Evolutionary conservation across 2,329 filamentous ascomycete species (phyloP).

Genomic region (Xylaria sp.): DNA sequence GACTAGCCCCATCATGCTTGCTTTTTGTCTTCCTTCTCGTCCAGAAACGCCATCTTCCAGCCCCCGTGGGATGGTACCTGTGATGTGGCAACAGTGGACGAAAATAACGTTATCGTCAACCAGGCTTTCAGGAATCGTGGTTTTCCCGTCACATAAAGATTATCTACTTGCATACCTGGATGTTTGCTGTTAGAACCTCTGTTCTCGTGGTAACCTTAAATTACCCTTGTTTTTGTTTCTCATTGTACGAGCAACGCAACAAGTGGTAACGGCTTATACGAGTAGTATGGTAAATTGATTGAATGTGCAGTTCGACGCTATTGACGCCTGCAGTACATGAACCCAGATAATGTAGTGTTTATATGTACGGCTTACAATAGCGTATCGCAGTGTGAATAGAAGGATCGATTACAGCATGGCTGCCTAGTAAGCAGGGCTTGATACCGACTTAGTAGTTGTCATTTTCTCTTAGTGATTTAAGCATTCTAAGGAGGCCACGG

Average conservation of each 20-base stretch:
- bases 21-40: conserved; percentile 22
- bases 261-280: background rate
- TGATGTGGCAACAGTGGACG: conserved; percentile 7
- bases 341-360: background rate
- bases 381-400: background rate
- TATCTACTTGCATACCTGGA: conserved; percentile 17
- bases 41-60: conserved; percentile 8
- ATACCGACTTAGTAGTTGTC: too few species aligned
- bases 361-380: background rate
- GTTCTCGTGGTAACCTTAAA: background rate
- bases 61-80: background rate
- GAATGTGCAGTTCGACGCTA: background rate
- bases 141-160: conserved; percentile 11
- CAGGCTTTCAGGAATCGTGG: conserved; percentile 1
- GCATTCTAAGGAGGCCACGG: background rate
- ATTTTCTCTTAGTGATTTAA: background rate
- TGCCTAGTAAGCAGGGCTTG: conserved; percentile 4
- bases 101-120: conserved; percentile 11
- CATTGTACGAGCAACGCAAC: background rate
- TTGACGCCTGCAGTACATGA: background rate
- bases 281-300: background rate
- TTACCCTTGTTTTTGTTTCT: background rate
- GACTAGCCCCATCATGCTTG: background rate
- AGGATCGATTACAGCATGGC: background rate
- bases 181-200: background rate